These are phyloP conservation scores for Colletotrichum lindemuthianum DNA, from an alignment of 2,329 filamentous ascomycete species.

Conservation along the genomic window DNA sequence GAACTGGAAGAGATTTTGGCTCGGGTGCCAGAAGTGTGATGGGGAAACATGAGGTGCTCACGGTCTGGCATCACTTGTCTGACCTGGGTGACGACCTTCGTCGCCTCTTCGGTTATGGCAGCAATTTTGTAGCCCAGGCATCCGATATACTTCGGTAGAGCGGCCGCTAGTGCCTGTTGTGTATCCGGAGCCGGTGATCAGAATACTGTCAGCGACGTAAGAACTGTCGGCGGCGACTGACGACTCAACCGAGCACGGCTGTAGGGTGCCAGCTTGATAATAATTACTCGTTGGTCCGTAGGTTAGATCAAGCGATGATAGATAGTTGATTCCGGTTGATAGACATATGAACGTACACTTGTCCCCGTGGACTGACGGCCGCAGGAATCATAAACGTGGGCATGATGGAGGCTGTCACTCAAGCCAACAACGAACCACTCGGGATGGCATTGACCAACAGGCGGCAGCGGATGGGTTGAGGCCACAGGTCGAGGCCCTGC, in stretches of 20 bases:
- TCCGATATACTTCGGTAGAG: not conserved
- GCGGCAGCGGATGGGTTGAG: conserved; percentile 6
- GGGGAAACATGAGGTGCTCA: conserved; percentile 12
- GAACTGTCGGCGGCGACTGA: not conserved
- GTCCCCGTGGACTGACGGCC: too few relatives aligned
- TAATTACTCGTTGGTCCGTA: too few relatives aligned
- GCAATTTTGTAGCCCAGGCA: conserved; percentile 5
- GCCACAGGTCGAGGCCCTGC: conserved; percentile 21
- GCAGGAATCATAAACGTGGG: not conserved
- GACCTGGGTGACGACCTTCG: not conserved
- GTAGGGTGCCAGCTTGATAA: conserved; percentile 10
- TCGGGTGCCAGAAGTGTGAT: conserved; percentile 23
- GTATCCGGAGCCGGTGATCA: conserved; percentile 17
- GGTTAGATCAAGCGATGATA: too few relatives aligned
- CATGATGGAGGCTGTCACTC: conserved; percentile 2
- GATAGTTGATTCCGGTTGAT: too few relatives aligned
- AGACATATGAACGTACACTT: too few relatives aligned
- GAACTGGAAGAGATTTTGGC: conserved; percentile 40
- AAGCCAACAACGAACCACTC: conserved; percentile 14
- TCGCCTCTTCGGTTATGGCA: not conserved
- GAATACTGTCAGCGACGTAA: not conserved
- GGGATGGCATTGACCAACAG: conserved; percentile 29
- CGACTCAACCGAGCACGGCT: conserved; percentile 7
- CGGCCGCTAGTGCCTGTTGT: conserved; percentile 7
- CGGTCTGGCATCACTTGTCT: not conserved